Base-by-base conservation (phyloP, 176 grass and related monocot species). In the Aegilops bicornis region DNA sequence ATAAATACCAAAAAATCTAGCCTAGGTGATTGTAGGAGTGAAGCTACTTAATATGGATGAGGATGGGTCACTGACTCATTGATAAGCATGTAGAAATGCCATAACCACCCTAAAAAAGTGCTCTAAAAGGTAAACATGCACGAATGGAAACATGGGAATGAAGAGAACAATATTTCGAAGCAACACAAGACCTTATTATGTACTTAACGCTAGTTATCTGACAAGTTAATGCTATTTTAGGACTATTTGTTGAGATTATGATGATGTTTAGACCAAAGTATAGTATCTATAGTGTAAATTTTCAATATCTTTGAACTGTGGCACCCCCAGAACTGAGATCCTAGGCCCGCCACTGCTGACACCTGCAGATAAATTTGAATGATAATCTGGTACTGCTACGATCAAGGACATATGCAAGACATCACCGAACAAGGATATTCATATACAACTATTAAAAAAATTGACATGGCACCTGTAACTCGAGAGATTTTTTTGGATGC, bases 61-160 rank as follows among this genome's bases (percentile, higher is more conserved):
- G 60, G 60, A 24, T 23, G 10, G n/a, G 29, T 15, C 65, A 32
- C 64, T 81, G 37, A 64, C 65, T 13, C 64, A 31, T 52, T 80
- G 39, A 43, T 74, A 78, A 78, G 39, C 74, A 91, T 59, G 23
- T 30, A 27, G 17, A 73, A 90, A 66, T 19, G 20, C 79, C 32
- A 83, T 11, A 54, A 69, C 32, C 48, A 59, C 23, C 60, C 22
- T 56, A 45, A 30, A 69, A 62, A 77, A 22, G 8, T 73, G 29
- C 43, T 30, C 20, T 80, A 77, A 77, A 63, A 79, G 36, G 54
- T 76, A 68, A 72, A 54, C 16, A 52, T 52, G 15, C 48, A 17
- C 15, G 0, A 52, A 52, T 0, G 48, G 14, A 17, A 52, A 52
- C 31, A 71, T 71, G 30, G 37, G 35, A 82, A 70, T 17, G n/a